Conservation (phyloP, 768 basidiomycete genomes). For the Trichaptum fuscoviolaceum region DNA sequence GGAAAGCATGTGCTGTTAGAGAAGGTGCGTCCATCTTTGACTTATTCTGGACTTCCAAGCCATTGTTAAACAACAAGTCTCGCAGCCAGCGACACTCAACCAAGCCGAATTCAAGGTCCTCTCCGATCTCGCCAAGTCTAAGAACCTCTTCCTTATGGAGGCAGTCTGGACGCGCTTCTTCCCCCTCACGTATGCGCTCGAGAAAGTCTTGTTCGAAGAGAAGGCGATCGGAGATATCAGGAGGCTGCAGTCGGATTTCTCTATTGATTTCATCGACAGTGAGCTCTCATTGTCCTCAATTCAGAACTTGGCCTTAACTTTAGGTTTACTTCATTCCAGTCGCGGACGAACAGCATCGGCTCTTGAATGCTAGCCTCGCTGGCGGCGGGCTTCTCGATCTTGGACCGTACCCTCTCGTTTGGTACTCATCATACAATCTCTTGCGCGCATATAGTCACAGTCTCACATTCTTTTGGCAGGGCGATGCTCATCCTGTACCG, state of each 20-base stretch:
- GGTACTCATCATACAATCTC: slow-evolving; percentile 7
- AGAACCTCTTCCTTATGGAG: slow-evolving; percentile 12
- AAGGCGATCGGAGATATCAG: slow-evolving; percentile 13
- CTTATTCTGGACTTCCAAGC: background rate
- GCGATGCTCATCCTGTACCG: slow-evolving; percentile 14
- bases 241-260: slow-evolving; percentile 14
- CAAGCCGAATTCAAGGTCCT: slow-evolving; percentile 12
- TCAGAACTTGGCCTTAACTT: too few species aligned
- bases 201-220: slow-evolving; percentile 11
- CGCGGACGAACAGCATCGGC: slow-evolving; percentile 6
- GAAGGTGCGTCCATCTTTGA: slow-evolving; percentile 12
- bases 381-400: slow-evolving; percentile 18
- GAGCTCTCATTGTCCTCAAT: background rate
- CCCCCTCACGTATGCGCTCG: slow-evolving; percentile 13
- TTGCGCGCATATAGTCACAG: background rate
- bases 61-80: background rate
- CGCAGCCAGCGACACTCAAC: slow-evolving; percentile 15
- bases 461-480: background rate
- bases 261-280: slow-evolving; percentile 8
- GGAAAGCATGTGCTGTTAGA: slow-evolving; percentile 18
- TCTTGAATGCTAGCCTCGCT: slow-evolving; percentile 14
- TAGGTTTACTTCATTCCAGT: too few species aligned
- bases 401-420: slow-evolving; percentile 17
- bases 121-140: slow-evolving; percentile 11
- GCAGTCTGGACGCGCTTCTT: slow-evolving; percentile 20